Base-by-base conservation (phyloP, 2,329 filamentous ascomycete species). In the Botryotinia calthae region DNA sequence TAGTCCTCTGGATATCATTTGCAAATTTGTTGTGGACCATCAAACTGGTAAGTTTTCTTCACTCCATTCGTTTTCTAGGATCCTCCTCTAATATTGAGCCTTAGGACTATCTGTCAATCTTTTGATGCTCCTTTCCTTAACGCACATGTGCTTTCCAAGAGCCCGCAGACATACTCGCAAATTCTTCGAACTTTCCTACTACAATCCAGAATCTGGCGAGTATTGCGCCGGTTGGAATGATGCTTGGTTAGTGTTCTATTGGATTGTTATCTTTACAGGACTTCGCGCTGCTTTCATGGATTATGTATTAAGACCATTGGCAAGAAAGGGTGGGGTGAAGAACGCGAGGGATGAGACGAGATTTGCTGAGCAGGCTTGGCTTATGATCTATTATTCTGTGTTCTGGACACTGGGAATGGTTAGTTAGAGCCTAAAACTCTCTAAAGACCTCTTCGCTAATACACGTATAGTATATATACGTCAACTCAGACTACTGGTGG, bases 351-450 rank as follows among this genome's bases (percentile, higher is more conserved):
- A 90, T 64, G 85, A 91, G 74, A 89, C 93, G 66, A 89, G 96
- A 73, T 97, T 98, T 83, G 94, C 94, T 75, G 96, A 99, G 84
- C 96, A 99, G 84, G 93, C 91, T 64, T 98, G 95, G 93, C 86
- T 97, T 80, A 84, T 97, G 72, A 82, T 96, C 62, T 98, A 98
- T 84, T 95, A 95, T 82, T 84, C 84, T 63, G 84, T 91, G 72
- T 95, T 95, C 81, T 98, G 94, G 92, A 86, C 89, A 20, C 84
- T 95, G 74, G 96, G 96, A 77, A 87, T 97, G 86, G 93, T 97
- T 86, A 78, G 90, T 56, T 69, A 18, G 9, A 42, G 3, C 5
- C 46, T 4, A 20, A 16, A 18, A 46, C 46, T 20, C 71, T 61
- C n/a, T 37, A 12, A 28, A 31, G 40, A 71, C n/a, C 16, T 25